phyloP scores from a whole-genome alignment of 1,284 basidiomycete species.

The Kalmanozyma brasiliensis region DNA sequence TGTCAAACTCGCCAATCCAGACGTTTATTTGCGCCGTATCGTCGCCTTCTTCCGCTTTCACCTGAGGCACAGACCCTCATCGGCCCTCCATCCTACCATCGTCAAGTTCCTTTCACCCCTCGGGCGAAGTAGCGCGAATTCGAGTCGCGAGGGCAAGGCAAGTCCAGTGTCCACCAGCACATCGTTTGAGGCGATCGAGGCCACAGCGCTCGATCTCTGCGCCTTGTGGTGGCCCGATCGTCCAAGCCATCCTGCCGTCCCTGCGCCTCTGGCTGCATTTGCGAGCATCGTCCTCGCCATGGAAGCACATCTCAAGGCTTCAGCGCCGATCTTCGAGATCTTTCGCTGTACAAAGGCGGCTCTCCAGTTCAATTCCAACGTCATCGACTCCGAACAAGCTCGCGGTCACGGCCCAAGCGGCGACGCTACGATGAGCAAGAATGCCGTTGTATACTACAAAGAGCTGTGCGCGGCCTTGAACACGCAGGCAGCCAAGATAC shows the following conservation, averaged over 20 bases:
- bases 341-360: constrained; percentile 23
- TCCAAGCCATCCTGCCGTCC: neutral
- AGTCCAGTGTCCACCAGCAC: too few relatives aligned
- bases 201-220: constrained; percentile 37
- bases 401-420: too few relatives aligned
- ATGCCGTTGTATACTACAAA: constrained; percentile 8
- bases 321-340: constrained; percentile 17
- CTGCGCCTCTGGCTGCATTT: constrained; percentile 23
- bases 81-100: constrained; percentile 2
- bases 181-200: constrained; percentile 32
- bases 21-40: constrained; percentile 20
- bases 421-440: constrained; percentile 9
- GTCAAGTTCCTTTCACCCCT: constrained; percentile 18
- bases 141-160: too few relatives aligned
- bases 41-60: constrained; percentile 29
- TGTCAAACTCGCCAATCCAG: constrained; percentile 29
- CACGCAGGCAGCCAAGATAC: constrained; percentile 18
- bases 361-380: constrained; percentile 1
- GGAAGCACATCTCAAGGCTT: constrained; percentile 23
- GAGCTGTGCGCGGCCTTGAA: constrained; percentile 18
- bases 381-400: neutral
- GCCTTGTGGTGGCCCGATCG: constrained; percentile 35
- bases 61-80: neutral
- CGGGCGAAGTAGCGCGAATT: too few relatives aligned
- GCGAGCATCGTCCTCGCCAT: constrained; percentile 31